Percentiles rank a stretch among this genome's conserved stretches.
Evolutionary conservation across 768 basidiomycete genomes (phyloP).

Genomic region (Xanthoconium purpureum): DNA sequence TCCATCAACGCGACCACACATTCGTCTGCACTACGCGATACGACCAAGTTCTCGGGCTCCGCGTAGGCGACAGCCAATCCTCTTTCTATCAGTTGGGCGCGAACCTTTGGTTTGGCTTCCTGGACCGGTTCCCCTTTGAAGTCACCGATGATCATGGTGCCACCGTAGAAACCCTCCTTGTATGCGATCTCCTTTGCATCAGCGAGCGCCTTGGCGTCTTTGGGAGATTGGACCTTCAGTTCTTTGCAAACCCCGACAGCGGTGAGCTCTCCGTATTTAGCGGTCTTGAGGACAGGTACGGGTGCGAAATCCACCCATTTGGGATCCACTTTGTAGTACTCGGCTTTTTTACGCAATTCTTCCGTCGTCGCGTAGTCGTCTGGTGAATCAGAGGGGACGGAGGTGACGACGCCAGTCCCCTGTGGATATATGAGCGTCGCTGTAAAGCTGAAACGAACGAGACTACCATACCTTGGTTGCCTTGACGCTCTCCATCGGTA

Average conservation of each 20-base stretch:
- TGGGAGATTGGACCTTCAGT: conserved; percentile 93
- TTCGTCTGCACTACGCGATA: conserved; percentile 91
- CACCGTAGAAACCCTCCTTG: conserved; percentile 97
- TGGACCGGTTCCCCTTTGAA: conserved; percentile 87
- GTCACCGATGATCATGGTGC: conserved; percentile 87
- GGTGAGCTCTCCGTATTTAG: conserved; percentile 88
- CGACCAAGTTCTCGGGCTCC: conserved; percentile 89
- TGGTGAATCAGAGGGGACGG: conserved; percentile 96
- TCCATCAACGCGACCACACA: conserved; percentile 98
- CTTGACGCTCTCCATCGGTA: conserved; percentile 98
- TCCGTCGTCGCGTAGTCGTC: conserved; percentile 90
- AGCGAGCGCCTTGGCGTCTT: conserved; percentile 87
- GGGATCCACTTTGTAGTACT: conserved; percentile 92
- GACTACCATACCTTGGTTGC: conserved; percentile 71
- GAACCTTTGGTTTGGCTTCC: conserved; percentile 88
- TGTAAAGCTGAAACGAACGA: not conserved
- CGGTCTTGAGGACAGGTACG: conserved; percentile 83
- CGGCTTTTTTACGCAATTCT: conserved; percentile 94
- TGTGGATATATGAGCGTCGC: conserved; percentile 26
- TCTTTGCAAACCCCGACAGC: conserved; percentile 81
- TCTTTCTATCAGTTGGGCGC: conserved; percentile 74
- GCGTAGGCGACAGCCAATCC: conserved; percentile 88
- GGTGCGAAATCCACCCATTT: conserved; percentile 84
- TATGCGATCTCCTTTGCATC: conserved; percentile 98
- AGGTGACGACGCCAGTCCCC: conserved; percentile 98